phyloP scores from a whole-genome alignment of 257 asterid genomes.

The Rehmannia glutinosa region DNA sequence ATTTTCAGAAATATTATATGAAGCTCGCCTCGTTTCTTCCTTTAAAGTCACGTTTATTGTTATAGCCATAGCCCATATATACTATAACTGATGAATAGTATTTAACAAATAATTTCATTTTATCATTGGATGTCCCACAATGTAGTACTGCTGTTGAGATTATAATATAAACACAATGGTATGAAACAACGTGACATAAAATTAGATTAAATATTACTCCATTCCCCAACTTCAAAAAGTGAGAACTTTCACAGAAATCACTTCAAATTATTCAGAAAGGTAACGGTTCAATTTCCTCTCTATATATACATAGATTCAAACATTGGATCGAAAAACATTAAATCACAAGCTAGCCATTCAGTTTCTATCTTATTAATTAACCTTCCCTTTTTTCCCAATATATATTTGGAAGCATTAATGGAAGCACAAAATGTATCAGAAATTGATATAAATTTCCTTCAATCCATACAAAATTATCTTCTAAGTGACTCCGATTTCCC shows the following conservation, averaged over 20 bases:
- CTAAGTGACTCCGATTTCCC: conserved; percentile 21
- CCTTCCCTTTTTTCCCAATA: no score
- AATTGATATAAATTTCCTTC: conserved; percentile 9
- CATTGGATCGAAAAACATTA: not conserved
- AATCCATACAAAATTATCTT: conserved; percentile 19
- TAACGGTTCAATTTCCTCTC: not conserved
- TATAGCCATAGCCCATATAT: no score
- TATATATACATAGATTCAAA: not conserved
- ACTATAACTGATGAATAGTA: no score
- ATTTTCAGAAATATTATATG: not conserved
- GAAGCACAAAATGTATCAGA: conserved; percentile 12
- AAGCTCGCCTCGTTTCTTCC: not conserved
- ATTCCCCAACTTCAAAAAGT: no score
- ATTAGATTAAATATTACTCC: not conserved
- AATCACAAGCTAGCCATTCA: no score
- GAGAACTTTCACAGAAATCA: not conserved
- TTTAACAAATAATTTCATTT: no score
- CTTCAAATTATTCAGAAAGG: not conserved
- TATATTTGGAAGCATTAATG: not conserved
- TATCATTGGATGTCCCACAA: not conserved
- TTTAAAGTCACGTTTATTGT: no score
- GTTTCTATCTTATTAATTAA: no score
- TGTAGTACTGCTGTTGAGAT: not conserved
- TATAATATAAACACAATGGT: not conserved
- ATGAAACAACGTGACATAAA: conserved; percentile 8